Base-by-base conservation (phyloP, 495 filamentous ascomycete genomes). In the Podospora tetraspora region DNA sequence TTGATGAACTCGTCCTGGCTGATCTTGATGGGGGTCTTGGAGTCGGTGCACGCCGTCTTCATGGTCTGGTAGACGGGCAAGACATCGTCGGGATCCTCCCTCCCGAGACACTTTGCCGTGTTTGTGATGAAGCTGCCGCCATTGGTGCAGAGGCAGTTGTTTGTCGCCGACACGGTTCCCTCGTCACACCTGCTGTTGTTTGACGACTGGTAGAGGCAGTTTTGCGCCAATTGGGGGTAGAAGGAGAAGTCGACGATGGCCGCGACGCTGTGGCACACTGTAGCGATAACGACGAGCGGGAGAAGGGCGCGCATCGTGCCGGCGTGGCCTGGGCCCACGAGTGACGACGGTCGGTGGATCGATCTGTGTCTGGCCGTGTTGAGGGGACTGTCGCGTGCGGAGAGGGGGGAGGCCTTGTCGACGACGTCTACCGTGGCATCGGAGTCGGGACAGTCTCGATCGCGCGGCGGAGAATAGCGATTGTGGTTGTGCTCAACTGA, bases 71-170 rank as follows among this genome's bases (percentile, higher is more conserved):
- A 84, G 13, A 80, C 77, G 6, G 66, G 66, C 16, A 63, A 29
- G 5, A 83, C 34, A 29, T 82, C 79, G 23, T 9, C 58, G 11
- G 71, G 67, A 21, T 75, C 76, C 13, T 69, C 29, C 56, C 62
- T 68, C 12, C 79, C 79, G 58, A 84, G 70, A 64, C 82, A 84
- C 11, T 59, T 57, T 3, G 82, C 82, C 43, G 80, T 70, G 32
- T 75, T 74, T 57, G 78, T 78, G 62, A 83, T 72, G 66, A 84
- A 84, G 70, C 81, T 75, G 3, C 78, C 77, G 21, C 74, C 72
- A 69, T 83, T 83, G 65, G 63, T 71, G 66, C 82, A 84, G 0
- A 84, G 68, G 30, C 82, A 84, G 7, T 70, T 57, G 63, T 83
- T 84, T n/a, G 80, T 70, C 30, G 75, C 72, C 11, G 62, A 5